Conservation (phyloP, 345 rosid species). For the Cardamine occulta region DNA sequence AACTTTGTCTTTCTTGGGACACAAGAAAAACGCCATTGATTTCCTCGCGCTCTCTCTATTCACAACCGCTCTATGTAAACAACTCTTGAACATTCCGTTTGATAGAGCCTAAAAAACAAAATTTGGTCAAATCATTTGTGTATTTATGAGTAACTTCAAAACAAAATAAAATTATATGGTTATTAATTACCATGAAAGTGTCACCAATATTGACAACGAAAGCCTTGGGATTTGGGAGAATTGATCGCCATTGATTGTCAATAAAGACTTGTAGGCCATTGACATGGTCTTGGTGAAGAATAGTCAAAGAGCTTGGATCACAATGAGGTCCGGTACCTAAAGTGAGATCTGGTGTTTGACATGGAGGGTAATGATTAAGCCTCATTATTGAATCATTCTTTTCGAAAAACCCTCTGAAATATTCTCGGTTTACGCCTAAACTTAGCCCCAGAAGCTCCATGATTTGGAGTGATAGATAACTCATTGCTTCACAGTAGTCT, state of each 20-base stretch:
- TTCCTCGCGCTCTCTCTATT: constrained; percentile 76
- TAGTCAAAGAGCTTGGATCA: constrained; percentile 96
- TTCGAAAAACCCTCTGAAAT: constrained; percentile 75
- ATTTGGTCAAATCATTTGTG: constrained; percentile 2
- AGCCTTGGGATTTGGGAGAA: constrained; percentile 73
- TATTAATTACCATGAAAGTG: constrained; percentile 86
- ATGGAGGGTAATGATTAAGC: constrained; percentile 91
- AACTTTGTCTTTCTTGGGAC: constrained; percentile 82
- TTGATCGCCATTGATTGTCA: constrained; percentile 79
- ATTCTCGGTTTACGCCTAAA: constrained; percentile 58
- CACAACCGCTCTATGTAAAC: constrained; percentile 96
- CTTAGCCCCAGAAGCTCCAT: constrained; percentile 91
- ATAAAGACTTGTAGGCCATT: constrained; percentile 95
- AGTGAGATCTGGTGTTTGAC: constrained; percentile 91
- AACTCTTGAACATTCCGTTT: constrained; percentile 48
- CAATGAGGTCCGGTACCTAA: constrained; percentile 99
- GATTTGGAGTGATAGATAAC: constrained; percentile 75
- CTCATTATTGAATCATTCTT: constrained; percentile 97
- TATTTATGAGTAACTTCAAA: not conserved
- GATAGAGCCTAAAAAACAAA: constrained; percentile 42
- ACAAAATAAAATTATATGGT: not conserved
- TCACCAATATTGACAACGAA: constrained; percentile 97
- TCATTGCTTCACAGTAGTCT: constrained; percentile 86
- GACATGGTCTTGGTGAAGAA: constrained; percentile 95
- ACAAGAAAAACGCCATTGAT: constrained; percentile 91